Conservation (phyloP, 352 stramenopile genomes). For the Phytopythium vexans region DNA sequence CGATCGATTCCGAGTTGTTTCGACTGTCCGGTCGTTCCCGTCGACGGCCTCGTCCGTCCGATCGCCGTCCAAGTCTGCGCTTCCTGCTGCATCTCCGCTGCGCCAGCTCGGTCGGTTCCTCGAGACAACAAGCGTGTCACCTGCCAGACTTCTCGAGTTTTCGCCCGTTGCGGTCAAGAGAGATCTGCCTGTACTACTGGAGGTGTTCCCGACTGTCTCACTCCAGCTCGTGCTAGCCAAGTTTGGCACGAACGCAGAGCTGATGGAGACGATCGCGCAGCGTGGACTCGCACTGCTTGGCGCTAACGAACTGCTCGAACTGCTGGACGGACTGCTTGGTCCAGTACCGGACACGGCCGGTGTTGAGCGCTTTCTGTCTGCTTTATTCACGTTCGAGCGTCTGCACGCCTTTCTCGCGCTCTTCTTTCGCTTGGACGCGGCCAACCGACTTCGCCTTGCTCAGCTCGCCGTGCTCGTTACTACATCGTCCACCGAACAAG, state of each 20-base stretch:
- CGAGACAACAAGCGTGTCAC: conserved; percentile 35
- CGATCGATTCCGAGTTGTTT: conserved; percentile 30
- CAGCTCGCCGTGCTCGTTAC: conserved; percentile 24
- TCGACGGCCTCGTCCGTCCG: conserved; percentile 7
- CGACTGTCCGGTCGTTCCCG: conserved; percentile 16
- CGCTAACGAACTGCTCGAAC: conserved; percentile 39
- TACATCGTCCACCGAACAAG: conserved; percentile 1
- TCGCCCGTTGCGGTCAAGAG: conserved; percentile 17
- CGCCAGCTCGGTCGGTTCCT: conserved; percentile 58
- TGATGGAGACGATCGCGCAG: conserved; percentile 34
- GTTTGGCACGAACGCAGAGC: conserved; percentile 38
- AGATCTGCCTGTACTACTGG: conserved; percentile 29
- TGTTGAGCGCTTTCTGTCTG: conserved; percentile 38
- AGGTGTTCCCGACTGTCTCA: conserved; percentile 50
- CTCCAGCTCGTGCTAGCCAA: conserved; percentile 46
- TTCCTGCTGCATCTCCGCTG: conserved; percentile 12
- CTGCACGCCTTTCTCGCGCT: conserved; percentile 30
- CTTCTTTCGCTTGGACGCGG: conserved; percentile 36
- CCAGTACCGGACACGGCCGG: conserved; percentile 13
- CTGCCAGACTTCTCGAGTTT: conserved; percentile 38
- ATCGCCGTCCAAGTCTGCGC: conserved; percentile 9
- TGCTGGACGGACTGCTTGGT: conserved; percentile 40
- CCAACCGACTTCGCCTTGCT: conserved; percentile 31
- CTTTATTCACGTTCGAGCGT: conserved; percentile 29
- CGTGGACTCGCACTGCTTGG: conserved; percentile 28